A percentile compares a stretch with the other conserved stretches of the same genome.
These are phyloP conservation scores for Capsicum baccatum DNA, from an alignment of 257 asterid species.

Conservation along the genomic window DNA sequence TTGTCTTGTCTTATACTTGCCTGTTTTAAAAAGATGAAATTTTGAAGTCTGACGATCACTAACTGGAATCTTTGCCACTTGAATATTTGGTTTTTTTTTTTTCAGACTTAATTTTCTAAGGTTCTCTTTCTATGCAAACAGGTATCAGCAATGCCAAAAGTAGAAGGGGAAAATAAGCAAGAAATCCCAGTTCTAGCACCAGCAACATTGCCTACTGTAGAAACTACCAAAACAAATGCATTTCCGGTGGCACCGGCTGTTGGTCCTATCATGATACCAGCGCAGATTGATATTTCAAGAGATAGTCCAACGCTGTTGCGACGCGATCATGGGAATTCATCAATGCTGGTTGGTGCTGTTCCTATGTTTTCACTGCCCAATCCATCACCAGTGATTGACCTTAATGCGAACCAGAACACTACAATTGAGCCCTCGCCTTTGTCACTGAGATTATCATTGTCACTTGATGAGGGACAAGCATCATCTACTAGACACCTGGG, in stretches of 20 bases:
- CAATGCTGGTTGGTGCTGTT: constrained; percentile 44
- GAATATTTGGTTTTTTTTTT: not conserved
- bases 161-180: constrained; percentile 49
- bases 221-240: constrained; percentile 40
- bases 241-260: constrained; percentile 52
- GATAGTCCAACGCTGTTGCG: constrained; percentile 36
- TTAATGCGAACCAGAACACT: constrained; percentile 48
- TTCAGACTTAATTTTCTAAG: not conserved
- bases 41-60: not conserved
- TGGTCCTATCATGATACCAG: constrained; percentile 52
- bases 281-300: constrained; percentile 53
- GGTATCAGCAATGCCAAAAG: constrained; percentile 66
- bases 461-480: constrained; percentile 53
- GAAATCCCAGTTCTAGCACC: constrained; percentile 39
- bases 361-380: constrained; percentile 41
- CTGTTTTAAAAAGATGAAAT: not conserved
- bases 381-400: constrained; percentile 47
- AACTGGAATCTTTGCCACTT: constrained; percentile 11
- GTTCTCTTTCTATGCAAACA: constrained; percentile 31
- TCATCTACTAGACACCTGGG: constrained; percentile 46
- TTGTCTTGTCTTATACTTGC: not conserved
- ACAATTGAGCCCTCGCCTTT: constrained; percentile 48
- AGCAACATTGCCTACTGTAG: constrained; percentile 36
- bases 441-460: constrained; percentile 70
- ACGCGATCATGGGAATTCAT: constrained; percentile 36